A percentile compares a stretch with the other conserved stretches of the same genome.
phyloP scores from a whole-genome alignment of 2,329 filamentous ascomycete genomes.

The Colletotrichum shisoi region DNA sequence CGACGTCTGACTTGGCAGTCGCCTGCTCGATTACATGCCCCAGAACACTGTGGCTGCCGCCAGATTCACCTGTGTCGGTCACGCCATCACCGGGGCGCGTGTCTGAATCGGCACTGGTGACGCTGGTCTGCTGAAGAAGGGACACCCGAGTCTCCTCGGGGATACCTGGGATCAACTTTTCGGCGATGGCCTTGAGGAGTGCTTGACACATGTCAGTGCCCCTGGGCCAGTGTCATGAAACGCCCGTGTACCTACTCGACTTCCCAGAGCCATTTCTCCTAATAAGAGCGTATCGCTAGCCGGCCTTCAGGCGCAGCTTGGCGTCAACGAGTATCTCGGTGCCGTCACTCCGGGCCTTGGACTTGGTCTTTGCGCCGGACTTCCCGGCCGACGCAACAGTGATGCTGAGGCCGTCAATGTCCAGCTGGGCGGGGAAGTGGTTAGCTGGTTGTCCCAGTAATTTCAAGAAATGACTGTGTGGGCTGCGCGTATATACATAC shows the following conservation, averaged over 20 bases:
- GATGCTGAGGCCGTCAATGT: constrained; percentile 77
- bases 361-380: constrained; percentile 60
- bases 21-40: constrained; percentile 72
- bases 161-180: constrained; percentile 80
- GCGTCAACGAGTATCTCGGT: constrained; percentile 76
- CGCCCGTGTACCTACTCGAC: constrained; percentile 64
- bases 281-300: constrained; percentile 77
- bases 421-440: constrained; percentile 56
- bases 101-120: constrained; percentile 47
- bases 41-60: constrained; percentile 58
- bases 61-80: constrained; percentile 18
- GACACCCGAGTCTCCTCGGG: constrained; percentile 70
- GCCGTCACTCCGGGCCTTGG: constrained; percentile 55
- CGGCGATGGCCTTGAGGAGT: constrained; percentile 75
- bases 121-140: constrained; percentile 72
- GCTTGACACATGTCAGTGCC: constrained; percentile 53
- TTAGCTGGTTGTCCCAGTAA: not conserved
- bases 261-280: constrained; percentile 86
- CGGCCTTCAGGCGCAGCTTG: constrained; percentile 74
- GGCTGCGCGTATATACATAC: constrained; percentile 47
- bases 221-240: not conserved
- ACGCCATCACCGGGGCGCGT: constrained; percentile 16
- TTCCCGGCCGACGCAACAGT: constrained; percentile 62
- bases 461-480: not conserved
- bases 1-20: constrained; percentile 63